phyloP scores from a whole-genome alignment of 805 yeast genomes.

The Blastobotrys parvus region DNA sequence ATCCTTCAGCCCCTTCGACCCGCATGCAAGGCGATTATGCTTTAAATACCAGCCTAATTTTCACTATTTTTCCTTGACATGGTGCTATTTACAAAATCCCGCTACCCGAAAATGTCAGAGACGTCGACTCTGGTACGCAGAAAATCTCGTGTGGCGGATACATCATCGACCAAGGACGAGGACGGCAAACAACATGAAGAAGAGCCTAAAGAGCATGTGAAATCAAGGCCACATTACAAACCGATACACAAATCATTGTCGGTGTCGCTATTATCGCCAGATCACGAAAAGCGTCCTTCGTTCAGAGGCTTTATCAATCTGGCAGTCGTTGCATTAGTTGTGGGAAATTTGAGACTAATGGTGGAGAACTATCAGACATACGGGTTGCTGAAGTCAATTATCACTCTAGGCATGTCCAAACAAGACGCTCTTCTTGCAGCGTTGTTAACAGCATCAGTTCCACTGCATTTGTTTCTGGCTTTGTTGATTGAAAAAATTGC shows the following conservation, averaged over 20 bases:
- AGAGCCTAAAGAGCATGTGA: too few species aligned
- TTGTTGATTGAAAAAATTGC: conserved; percentile 27
- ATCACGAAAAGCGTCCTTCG: conserved; percentile 13
- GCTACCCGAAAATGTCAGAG: too few species aligned
- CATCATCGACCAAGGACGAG: too few species aligned
- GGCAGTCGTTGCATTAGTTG: conserved; percentile 30
- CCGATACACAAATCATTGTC: conserved; percentile 11
- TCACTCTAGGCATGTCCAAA: conserved; percentile 24
- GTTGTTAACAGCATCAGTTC: conserved; percentile 23
- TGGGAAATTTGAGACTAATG: conserved; percentile 33
- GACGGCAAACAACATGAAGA: too few species aligned
- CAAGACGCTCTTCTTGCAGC: conserved; percentile 25
- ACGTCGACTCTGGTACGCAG: too few species aligned
- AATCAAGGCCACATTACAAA: conserved; percentile 12
- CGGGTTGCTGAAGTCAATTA: conserved; percentile 29
- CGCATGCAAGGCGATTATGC: too few species aligned
- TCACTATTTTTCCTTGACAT: too few species aligned
- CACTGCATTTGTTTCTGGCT: conserved; percentile 31
- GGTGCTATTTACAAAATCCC: too few species aligned
- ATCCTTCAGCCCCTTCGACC: too few species aligned
- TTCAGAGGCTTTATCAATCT: conserved; percentile 35
- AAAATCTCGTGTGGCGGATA: too few species aligned
- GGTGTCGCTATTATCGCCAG: conserved; percentile 14
- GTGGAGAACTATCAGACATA: conserved; percentile 31
- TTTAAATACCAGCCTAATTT: too few species aligned